Conservation (phyloP, 257 asterid species). For the Ilex aquifolium region DNA sequence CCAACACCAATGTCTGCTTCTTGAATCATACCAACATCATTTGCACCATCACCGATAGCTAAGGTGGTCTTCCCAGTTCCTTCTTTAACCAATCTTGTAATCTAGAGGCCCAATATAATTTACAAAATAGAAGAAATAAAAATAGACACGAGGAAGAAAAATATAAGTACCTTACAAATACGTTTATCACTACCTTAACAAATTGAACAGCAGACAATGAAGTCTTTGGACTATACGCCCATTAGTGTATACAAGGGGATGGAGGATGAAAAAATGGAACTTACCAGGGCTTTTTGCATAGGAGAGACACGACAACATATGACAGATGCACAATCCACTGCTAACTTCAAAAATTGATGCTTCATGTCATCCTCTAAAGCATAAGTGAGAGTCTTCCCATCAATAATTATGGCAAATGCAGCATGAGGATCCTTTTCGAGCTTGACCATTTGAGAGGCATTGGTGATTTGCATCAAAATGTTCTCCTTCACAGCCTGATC, state of each 20-base stretch:
- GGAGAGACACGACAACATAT: slow-evolving; percentile 99
- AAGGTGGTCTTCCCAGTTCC: slow-evolving; percentile 94
- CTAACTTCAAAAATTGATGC: slow-evolving; percentile 70
- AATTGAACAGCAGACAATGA: slow-evolving; percentile 10
- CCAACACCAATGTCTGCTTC: slow-evolving; percentile 99
- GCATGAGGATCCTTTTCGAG: slow-evolving; percentile 87
- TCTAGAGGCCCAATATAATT: slow-evolving; percentile 36
- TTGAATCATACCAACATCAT: slow-evolving; percentile 99
- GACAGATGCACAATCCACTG: slow-evolving; percentile 90
- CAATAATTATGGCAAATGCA: slow-evolving; percentile 93
- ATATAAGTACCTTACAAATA: background rate
- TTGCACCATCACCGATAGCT: slow-evolving; percentile 99
- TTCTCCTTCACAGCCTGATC: slow-evolving; percentile 58
- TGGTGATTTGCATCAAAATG: slow-evolving; percentile 71
- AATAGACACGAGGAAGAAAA: slow-evolving; percentile 5
- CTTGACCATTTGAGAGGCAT: slow-evolving; percentile 74
- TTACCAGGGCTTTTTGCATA: slow-evolving; percentile 93
- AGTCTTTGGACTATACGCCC: background rate
- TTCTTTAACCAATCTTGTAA: slow-evolving; percentile 88
- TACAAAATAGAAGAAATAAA: background rate
- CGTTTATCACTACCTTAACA: background rate
- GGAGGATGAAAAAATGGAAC: slow-evolving; percentile 12
- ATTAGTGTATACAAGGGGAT: background rate
- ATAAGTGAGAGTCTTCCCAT: slow-evolving; percentile 80
- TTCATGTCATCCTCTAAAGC: slow-evolving; percentile 85